Percentiles rank a stretch among this genome's conserved stretches.
These are phyloP conservation scores for Tylopilus cervinicoccineus DNA, from an alignment of 768 basidiomycete species.

Conservation along the genomic window DNA sequence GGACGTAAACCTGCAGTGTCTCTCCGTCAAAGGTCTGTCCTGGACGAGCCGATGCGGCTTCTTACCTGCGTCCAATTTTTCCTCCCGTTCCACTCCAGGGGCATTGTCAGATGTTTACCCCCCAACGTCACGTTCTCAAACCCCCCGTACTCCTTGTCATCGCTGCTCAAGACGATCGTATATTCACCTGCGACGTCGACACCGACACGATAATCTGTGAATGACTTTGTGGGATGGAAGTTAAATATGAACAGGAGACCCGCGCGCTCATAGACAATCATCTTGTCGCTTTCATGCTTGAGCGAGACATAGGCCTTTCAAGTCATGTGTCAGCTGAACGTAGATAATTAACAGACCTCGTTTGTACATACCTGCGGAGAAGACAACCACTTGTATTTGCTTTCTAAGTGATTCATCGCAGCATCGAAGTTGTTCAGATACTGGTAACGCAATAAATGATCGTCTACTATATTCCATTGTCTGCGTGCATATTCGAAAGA, in stretches of 20 bases:
- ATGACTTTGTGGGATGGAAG: conserved; percentile 90
- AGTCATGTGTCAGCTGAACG: conserved; percentile 5
- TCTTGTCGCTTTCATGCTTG: conserved; percentile 91
- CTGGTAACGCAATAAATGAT: conserved; percentile 80
- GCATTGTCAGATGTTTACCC: conserved; percentile 71
- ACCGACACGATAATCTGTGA: conserved; percentile 91
- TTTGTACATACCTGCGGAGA: conserved; percentile 58
- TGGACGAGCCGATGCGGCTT: conserved; percentile 2
- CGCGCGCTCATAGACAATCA: conserved; percentile 91
- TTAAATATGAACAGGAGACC: conserved; percentile 96
- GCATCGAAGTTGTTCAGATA: conserved; percentile 93
- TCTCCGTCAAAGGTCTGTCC: neutral
- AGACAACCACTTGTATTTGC: conserved; percentile 79
- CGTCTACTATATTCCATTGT: conserved; percentile 95
- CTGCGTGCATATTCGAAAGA: conserved; percentile 97
- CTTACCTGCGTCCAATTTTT: conserved; percentile 85
- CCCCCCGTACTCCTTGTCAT: conserved; percentile 87
- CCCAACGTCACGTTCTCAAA: conserved; percentile 73
- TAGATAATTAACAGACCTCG: neutral
- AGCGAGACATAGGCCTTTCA: conserved; percentile 85
- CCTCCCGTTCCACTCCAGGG: conserved; percentile 88
- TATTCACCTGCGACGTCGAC: conserved; percentile 86
- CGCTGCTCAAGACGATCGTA: conserved; percentile 71
- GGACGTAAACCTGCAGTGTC: conserved; percentile 26
- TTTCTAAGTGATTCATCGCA: conserved; percentile 86